Conservation (phyloP, 2,329 filamentous ascomycete genomes). For the Davidsoniella australis region DNA sequence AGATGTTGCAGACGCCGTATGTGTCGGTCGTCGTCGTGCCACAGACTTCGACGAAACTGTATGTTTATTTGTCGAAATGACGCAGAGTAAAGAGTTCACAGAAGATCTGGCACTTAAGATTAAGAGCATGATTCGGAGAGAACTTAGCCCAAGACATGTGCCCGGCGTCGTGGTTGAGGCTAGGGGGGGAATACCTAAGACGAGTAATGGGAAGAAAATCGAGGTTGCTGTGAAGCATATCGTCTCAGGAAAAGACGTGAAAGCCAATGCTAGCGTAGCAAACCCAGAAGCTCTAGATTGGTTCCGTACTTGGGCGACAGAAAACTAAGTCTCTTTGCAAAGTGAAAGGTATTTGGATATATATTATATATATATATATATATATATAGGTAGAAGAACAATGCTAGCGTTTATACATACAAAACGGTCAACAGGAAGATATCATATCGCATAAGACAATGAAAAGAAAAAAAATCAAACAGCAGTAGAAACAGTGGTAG, state of each 20-base stretch:
- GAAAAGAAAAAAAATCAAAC: background rate
- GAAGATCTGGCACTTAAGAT: constrained; percentile 45
- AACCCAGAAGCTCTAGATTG: constrained; percentile 79
- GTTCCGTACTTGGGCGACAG: constrained; percentile 62
- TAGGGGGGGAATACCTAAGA: constrained; percentile 64
- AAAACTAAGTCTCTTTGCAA: constrained; percentile 9
- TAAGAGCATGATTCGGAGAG: constrained; percentile 50
- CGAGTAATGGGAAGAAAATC: constrained; percentile 92
- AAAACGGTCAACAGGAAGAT: background rate
- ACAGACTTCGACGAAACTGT: constrained; percentile 72
- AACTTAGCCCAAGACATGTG: constrained; percentile 79
- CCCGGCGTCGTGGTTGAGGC: constrained; percentile 64
- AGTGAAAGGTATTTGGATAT: background rate
- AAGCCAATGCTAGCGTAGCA: constrained; percentile 83
- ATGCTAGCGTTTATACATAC: background rate
- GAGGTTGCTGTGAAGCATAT: constrained; percentile 96
- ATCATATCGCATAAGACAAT: background rate
- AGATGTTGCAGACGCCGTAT: constrained; percentile 72
- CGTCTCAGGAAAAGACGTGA: constrained; percentile 68
- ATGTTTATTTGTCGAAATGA: constrained; percentile 73
- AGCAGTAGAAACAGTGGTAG: too few relatives aligned
- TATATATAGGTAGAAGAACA: background rate
- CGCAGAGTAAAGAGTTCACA: constrained; percentile 36
- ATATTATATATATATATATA: background rate
- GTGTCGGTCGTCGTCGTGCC: constrained; percentile 58